Percentiles rank a stretch among this genome's conserved stretches.
phyloP scores from a whole-genome alignment of 1,139 yeast species.

The Yamadazyma sp. region DNA sequence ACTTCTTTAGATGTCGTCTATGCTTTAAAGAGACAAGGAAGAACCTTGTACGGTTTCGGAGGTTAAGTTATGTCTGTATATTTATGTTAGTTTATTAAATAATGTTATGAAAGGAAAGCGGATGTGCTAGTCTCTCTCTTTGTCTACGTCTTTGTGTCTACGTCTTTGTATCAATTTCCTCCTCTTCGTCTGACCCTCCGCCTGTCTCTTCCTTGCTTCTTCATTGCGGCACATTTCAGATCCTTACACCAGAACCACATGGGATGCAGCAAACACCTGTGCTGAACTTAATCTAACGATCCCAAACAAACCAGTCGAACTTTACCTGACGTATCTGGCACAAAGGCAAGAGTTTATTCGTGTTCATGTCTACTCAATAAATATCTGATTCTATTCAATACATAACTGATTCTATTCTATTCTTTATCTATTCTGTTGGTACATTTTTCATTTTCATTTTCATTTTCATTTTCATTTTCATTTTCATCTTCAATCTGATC shows the following conservation, averaged over 20 bases:
- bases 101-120: slow-evolving; percentile 2
- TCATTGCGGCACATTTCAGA: neutral
- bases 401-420: too few species aligned
- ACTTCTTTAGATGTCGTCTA: slow-evolving; percentile 98
- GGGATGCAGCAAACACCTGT: too few species aligned
- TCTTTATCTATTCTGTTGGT: too few species aligned
- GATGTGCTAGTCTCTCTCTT: neutral
- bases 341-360: too few species aligned
- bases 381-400: too few species aligned
- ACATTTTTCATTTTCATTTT: neutral
- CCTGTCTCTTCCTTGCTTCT: neutral
- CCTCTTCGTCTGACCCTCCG: too few species aligned
- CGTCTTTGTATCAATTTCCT: too few species aligned
- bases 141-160: neutral
- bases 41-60: slow-evolving; percentile 99
- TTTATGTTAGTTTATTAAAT: slow-evolving; percentile 4
- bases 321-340: too few species aligned
- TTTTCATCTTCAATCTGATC: neutral
- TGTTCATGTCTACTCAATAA: too few species aligned
- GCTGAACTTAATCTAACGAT: too few species aligned
- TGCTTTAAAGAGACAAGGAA: slow-evolving; percentile 99
- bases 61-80: slow-evolving; percentile 53
- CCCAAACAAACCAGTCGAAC: too few species aligned
- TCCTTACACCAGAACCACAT: neutral
- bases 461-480: neutral